These are phyloP conservation scores for Plasmodium ovale DNA, from an alignment of 169 alveolate species.

Conservation along the genomic window DNA sequence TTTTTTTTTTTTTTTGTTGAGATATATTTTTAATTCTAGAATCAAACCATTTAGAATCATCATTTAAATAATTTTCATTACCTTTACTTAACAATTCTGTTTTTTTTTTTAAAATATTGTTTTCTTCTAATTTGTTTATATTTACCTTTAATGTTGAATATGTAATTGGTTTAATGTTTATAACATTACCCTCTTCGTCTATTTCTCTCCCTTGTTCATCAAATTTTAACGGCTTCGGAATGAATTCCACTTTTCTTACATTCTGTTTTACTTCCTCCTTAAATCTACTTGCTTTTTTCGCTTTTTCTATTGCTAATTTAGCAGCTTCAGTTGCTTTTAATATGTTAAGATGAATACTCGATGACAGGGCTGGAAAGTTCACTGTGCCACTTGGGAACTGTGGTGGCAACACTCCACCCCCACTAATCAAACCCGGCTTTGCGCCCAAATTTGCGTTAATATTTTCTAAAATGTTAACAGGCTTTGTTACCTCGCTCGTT, in stretches of 20 bases:
- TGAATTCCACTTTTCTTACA: conserved; percentile 32
- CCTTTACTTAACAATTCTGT: conserved; percentile 10
- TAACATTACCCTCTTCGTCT: conserved; percentile 85
- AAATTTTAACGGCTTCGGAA: conserved; percentile 77
- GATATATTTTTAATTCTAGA: conserved; percentile 55
- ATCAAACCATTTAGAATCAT: conserved; percentile 59
- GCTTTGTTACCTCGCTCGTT: neutral
- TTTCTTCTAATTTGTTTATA: conserved; percentile 80
- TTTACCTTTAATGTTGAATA: conserved; percentile 84
- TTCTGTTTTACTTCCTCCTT: conserved; percentile 31
- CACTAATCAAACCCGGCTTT: neutral
- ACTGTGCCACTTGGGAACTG: conserved; percentile 3
- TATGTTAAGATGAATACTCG: conserved; percentile 46
- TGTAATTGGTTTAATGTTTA: conserved; percentile 81
- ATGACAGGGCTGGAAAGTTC: neutral
- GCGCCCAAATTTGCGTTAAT: neutral
- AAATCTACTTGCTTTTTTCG: conserved; percentile 78
- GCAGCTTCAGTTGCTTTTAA: conserved; percentile 79
- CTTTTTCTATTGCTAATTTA: conserved; percentile 82
- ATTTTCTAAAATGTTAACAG: conserved; percentile 26
- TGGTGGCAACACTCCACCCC: neutral
- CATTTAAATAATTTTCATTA: conserved; percentile 25
- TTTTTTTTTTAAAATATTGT: conserved; percentile 78
- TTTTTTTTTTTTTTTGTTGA: conserved; percentile 34
- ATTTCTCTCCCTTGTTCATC: conserved; percentile 85